A percentile compares a stretch with the other conserved stretches of the same genome.
Conservation (phyloP, 2,329 filamentous ascomycete genomes). For the Fusarium sp. region DNA sequence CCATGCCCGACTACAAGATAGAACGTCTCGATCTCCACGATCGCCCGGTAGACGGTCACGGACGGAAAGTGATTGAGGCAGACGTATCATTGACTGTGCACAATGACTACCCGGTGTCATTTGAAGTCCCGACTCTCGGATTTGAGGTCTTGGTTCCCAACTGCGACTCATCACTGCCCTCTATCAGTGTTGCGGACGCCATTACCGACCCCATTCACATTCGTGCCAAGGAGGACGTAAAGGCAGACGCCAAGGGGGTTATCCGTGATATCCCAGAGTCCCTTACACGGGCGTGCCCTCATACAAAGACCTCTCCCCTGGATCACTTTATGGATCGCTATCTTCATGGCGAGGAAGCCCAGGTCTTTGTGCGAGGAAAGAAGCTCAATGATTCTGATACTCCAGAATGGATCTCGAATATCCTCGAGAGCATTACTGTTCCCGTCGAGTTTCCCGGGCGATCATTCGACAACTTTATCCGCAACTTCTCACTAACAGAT, state of each 20-base stretch:
- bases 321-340: conserved; percentile 86
- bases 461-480: conserved; percentile 84
- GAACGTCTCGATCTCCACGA: conserved; percentile 84
- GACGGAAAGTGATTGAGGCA: conserved; percentile 77
- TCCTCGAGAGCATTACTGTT: conserved; percentile 84
- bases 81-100: conserved; percentile 79
- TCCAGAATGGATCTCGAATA: conserved; percentile 84
- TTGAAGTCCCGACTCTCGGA: conserved; percentile 81
- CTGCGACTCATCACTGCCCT: conserved; percentile 77
- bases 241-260: conserved; percentile 76
- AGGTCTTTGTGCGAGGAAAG: conserved; percentile 85
- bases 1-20: conserved; percentile 85
- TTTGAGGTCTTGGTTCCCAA: conserved; percentile 90
- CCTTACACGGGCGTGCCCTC: conserved; percentile 79
- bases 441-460: conserved; percentile 87
- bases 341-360: conserved; percentile 82
- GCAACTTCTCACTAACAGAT: conserved; percentile 86
- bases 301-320: conserved; percentile 82
- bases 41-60: conserved; percentile 61
- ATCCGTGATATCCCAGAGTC: conserved; percentile 80
- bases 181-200: conserved; percentile 84
- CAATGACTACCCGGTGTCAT: conserved; percentile 82
- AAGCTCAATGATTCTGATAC: conserved; percentile 73
- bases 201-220: conserved; percentile 76
- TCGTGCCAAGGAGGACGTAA: conserved; percentile 74